phyloP scores from a whole-genome alignment of 331 rosid species.

The Quercus phellos region DNA sequence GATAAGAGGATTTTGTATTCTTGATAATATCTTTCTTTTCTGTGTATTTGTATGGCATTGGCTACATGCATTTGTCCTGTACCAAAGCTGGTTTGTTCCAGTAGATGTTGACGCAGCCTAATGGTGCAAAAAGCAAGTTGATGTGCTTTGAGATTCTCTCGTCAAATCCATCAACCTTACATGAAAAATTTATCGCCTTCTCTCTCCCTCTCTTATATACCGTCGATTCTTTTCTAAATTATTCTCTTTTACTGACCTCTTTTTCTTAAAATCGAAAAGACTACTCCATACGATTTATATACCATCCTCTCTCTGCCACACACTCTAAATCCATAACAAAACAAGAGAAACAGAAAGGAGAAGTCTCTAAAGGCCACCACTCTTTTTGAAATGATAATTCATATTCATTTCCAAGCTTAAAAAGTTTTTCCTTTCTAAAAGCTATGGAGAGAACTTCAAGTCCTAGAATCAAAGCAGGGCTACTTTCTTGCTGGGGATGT shows the following conservation, averaged over 20 bases:
- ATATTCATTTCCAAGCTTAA: not conserved
- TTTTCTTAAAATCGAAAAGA: conserved; percentile 6
- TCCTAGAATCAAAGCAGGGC: conserved; percentile 31
- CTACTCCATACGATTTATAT: not conserved
- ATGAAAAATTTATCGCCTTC: not conserved
- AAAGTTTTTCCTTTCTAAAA: conserved; percentile 20
- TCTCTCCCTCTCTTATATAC: not conserved
- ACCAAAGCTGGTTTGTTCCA: not conserved
- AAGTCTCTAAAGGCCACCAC: not conserved
- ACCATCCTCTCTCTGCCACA: conserved; percentile 43
- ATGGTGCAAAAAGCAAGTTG: not conserved
- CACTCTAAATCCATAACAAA: conserved; percentile 29
- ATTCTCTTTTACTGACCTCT: not conserved
- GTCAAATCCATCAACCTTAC: not conserved
- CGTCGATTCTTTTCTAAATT: not conserved
- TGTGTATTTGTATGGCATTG: not conserved
- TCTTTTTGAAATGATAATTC: not conserved
- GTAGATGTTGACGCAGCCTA: not conserved
- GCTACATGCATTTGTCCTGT: not conserved
- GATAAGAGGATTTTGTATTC: no score
- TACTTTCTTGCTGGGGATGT: conserved; percentile 58
- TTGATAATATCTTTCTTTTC: not conserved
- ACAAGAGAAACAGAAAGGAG: not conserved
- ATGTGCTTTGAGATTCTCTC: not conserved
- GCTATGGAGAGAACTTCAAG: conserved; percentile 48